Evolutionary conservation across 2,329 filamentous ascomycete species (phyloP), one percentile per base, ranked within the genome.

Genomic region (Botrytis fabae): DNA sequence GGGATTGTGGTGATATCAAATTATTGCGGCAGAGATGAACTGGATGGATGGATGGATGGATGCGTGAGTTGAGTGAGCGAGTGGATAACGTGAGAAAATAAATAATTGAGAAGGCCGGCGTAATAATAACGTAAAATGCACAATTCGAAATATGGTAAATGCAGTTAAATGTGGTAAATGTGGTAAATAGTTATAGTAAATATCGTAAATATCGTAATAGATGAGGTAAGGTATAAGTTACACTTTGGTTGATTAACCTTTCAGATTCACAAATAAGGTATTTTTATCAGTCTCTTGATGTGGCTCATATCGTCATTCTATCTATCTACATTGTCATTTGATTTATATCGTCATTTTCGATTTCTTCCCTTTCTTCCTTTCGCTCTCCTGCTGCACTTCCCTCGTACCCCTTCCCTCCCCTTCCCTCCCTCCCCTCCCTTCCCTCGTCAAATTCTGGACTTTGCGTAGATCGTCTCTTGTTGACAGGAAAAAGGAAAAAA

Each of bases 21-120:
- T 28, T 35, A 9, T 28, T 69, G n/a, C n/a, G 25, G 40, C 20
- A 51, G 54, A 69, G 51, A 54, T n/a, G 48, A 51, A n/a, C 48
- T 54, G n/a, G 16, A 5, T 44, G 2, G 16, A 18, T 44, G 51
- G 14, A 16, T 42, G 40, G 10, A 28, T 57, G 51, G 18, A 9
- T 57, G 42, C 42, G 42, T 44, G n/a, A 57, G 51, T 28, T 18
- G 51, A 57, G n/a, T 57, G 51, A 44, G 9, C 14, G 42, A 32
- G 51, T 57, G 51, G 51, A 69, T 35, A 59, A 54, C 4, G 18
- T 16, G 38, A 46, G 42, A 65, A 65, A 65, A 65, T 28, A 57
- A 57, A 65, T 22, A 44, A 64, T 46, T 46, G 28, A 65, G 25
- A 65, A 46, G 65, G 46, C 48, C 48, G 65, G 65, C 48, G 59